A percentile compares a stretch with the other conserved stretches of the same genome.
Evolutionary conservation across 1,284 basidiomycete species (phyloP).

Genomic region (Cryptococcus neoformans): DNA sequence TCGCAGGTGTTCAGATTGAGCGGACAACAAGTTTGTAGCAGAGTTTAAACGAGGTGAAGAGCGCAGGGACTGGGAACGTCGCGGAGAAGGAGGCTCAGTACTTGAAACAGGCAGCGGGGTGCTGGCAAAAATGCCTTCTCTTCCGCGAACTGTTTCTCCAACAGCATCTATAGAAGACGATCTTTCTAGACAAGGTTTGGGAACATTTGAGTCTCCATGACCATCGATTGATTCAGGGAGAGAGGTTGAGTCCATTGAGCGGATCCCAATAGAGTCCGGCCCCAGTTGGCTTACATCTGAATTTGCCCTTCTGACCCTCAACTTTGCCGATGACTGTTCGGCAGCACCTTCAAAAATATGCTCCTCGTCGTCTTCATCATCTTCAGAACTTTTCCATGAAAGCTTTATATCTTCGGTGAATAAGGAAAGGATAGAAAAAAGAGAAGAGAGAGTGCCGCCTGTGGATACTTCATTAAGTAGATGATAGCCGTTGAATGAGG

Average conservation of each 20-base stretch:
- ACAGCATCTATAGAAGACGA: conserved; percentile 10
- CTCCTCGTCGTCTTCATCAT: background rate
- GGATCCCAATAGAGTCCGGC: too few species aligned
- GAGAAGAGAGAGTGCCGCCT: conserved; percentile 90
- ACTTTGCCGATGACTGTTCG: background rate
- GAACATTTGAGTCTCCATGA: background rate
- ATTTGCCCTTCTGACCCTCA: conserved; percentile 32
- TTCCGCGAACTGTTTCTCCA: background rate
- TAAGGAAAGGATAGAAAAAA: conserved; percentile 91
- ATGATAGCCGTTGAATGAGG: conserved; percentile 80
- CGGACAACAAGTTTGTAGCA: background rate
- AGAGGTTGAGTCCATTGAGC: conserved; percentile 15
- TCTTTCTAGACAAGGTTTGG: background rate
- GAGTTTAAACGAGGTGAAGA: conserved; percentile 7
- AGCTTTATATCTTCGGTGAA: conserved; percentile 98
- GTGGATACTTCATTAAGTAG: conserved; percentile 89
- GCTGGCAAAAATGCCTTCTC: background rate
- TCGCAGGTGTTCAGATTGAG: background rate
- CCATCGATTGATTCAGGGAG: conserved; percentile 3
- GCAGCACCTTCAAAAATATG: background rate
- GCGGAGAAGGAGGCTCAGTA: background rate
- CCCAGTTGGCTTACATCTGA: conserved; percentile 48
- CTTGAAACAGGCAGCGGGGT: background rate
- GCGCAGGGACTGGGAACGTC: conserved; percentile 2
- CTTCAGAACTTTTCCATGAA: conserved; percentile 58